Conservation (phyloP, 805 yeast species). For the Candida ascalaphidarum region DNA sequence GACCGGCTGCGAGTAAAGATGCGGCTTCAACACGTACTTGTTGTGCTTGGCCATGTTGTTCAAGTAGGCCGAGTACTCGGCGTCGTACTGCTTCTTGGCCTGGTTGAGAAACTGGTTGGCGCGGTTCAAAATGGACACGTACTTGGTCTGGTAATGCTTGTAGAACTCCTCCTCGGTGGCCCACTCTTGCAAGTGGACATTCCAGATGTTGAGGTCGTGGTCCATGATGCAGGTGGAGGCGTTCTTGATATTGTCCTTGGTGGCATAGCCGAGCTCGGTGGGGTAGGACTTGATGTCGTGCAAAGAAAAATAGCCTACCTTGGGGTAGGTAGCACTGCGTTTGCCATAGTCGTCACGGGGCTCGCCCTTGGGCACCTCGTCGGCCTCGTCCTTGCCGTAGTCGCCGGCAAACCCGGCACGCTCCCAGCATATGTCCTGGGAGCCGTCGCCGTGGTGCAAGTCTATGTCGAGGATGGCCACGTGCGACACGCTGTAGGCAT, state of each 20-base stretch:
- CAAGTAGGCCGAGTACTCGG: constrained; percentile 19
- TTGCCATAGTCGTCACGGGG: constrained; percentile 43
- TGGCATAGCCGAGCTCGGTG: constrained; percentile 70
- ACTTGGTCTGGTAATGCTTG: constrained; percentile 49
- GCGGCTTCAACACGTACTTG: constrained; percentile 23
- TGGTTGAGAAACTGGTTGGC: constrained; percentile 57
- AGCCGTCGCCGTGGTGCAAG: constrained; percentile 84
- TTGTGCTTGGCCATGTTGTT: constrained; percentile 17
- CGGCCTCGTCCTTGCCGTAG: constrained; percentile 40
- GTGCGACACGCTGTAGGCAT: constrained; percentile 58
- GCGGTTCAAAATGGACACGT: constrained; percentile 51
- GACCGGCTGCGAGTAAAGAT: constrained; percentile 16
- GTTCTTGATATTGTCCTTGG: constrained; percentile 58
- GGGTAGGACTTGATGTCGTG: constrained; percentile 87
- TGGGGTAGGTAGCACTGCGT: constrained; percentile 38
- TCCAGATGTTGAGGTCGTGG: constrained; percentile 77
- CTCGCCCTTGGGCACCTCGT: constrained; percentile 24
- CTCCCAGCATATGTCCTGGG: constrained; percentile 81
- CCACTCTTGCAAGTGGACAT: constrained; percentile 69
- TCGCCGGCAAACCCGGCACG: constrained; percentile 52
- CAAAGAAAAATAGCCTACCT: constrained; percentile 73
- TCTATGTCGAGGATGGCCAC: constrained; percentile 79
- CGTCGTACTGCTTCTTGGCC: constrained; percentile 37
- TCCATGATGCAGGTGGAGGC: constrained; percentile 76
- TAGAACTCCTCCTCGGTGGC: constrained; percentile 56